Evolutionary conservation across 2,329 filamentous ascomycete species (phyloP), one percentile per base, ranked within the genome.

Genomic region (Diaporthe sp.): DNA sequence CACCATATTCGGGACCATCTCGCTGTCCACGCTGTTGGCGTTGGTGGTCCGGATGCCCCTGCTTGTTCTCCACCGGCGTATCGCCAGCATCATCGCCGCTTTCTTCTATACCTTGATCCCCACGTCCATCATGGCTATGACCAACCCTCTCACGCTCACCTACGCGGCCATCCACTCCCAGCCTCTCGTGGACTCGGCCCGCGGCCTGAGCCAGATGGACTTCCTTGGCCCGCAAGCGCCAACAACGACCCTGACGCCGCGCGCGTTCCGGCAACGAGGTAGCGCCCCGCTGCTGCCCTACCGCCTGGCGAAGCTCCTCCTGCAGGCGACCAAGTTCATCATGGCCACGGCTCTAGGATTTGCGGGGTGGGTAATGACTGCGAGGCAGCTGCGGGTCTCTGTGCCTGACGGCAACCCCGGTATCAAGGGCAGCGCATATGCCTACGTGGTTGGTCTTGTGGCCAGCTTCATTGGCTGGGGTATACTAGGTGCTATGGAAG

Each of bases 381-480:
- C 97, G 15, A 92, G 95, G 77, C 93, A 94, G 84, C 87, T 98
- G 5, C 88, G 90, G 71, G 87, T 97, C 28, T 87, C 85, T 81
- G 85, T 86, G 76, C 92, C 84, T 74, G 89, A 87, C 53, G 88
- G 88, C 34, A 72, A 76, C 2, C 25, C 71, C 9, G 89, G 90
- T 0, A 82, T 93, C 70, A 91, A 91, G 61, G 97, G 97, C 12
- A 98, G 95, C 80, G 88, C 97, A 34, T 99, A 99, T 83, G 97
- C 96, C 2, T 99, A 98, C 81, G 91, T 98, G 2, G 95, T 99
- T 31, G 97, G 96, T 13, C 84, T 99, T 77, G 93, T 98, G 79
- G 97, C 97, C 22, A 95, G 94, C 76, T 95, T 96, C 73, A 98
- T 99, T 79, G 97, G 97, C 10, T 99, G 97, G 92, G 95, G 95